Percentiles rank a stretch among this genome's conserved stretches.
These are phyloP conservation scores for Posidonia australis DNA, from an alignment of 106 monocot species.

Conservation along the genomic window DNA sequence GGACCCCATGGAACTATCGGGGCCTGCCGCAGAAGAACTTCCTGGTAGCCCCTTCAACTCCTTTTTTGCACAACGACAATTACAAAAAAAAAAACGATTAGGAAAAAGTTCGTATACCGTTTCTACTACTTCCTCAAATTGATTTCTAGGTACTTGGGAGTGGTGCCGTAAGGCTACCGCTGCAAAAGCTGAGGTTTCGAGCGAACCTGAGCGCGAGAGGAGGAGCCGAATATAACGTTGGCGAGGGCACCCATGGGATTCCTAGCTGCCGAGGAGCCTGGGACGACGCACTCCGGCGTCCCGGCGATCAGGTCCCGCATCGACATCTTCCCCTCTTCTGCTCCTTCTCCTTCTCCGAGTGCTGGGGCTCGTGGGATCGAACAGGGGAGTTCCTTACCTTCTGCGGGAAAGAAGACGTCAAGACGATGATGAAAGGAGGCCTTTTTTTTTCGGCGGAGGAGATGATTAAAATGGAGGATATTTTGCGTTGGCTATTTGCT, in stretches of 20 bases:
- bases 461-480: no score
- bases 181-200: neutral
- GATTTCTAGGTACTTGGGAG: no score
- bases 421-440: no score
- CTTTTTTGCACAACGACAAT: conserved; percentile 9
- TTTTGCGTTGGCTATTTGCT: no score
- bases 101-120: neutral
- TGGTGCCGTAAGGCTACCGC: no score
- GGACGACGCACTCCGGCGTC: conserved; percentile 64
- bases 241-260: conserved; percentile 79
- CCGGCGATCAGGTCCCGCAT: conserved; percentile 84
- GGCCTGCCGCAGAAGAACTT: conserved; percentile 32
- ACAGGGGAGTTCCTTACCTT: no score
- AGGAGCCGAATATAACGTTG: conserved; percentile 50
- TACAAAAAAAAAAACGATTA: neutral
- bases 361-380: neutral
- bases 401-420: no score
- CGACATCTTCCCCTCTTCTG: conserved; percentile 3
- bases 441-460: no score
- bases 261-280: conserved; percentile 60
- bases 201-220: conserved; percentile 58
- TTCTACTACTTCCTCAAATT: no score
- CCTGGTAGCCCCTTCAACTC: conserved; percentile 55
- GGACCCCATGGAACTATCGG: conserved; percentile 24
- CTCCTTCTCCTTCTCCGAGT: no score